Base-by-base conservation (phyloP, 164 flowering plant genomes). In the Echeveria elegans region DNA sequence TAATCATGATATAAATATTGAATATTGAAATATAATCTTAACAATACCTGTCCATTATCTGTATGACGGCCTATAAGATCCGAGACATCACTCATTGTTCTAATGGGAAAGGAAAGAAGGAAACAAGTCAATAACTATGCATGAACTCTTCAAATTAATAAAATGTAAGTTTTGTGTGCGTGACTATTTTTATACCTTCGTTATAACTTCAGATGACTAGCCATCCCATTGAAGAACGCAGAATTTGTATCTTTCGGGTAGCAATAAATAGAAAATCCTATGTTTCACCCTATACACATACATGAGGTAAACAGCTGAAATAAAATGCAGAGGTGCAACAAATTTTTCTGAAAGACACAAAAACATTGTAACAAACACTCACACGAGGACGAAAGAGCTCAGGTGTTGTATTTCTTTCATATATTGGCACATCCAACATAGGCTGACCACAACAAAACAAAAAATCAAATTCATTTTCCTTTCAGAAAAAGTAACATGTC, bases 301-400 rank as follows among this genome's bases (percentile, higher is more conserved):
- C 45, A 40, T 38, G 74, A 66, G 47, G 32, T 5, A 74, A 24
- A 66, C 31, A 15, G 56, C 1, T 50, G 56, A 21, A 10, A 50
- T 50, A 5, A 50, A n/a, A 50, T 21, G 56, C 28, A 50, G 21
- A 19, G 26, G 26, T 7, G 2, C 37, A n/a, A 34, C 37, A 7
- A 21, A n/a, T 26, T 2, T n/a, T 9, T 23, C n/a, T 50, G 7
- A n/a, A 50, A 50, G 56, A 19, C 10, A 23, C 21, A 2, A 50
- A 50, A 6, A 21, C 1, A 21, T 21, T 26, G 7, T 50, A 50
- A n/a, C 56, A 21, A 50, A 50, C 40, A 85, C 99, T 88, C 77
- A 94, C 99, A 81, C 89, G 93, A 63, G 99, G 97, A n/a, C 97
- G 97, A 65, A 94, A 94, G 71, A 94, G 97, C 73, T 91, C 94